A percentile compares a stretch with the other conserved stretches of the same genome.
Conservation (phyloP, 176 grass and related monocot species). For the Oryza meridionalis region DNA sequence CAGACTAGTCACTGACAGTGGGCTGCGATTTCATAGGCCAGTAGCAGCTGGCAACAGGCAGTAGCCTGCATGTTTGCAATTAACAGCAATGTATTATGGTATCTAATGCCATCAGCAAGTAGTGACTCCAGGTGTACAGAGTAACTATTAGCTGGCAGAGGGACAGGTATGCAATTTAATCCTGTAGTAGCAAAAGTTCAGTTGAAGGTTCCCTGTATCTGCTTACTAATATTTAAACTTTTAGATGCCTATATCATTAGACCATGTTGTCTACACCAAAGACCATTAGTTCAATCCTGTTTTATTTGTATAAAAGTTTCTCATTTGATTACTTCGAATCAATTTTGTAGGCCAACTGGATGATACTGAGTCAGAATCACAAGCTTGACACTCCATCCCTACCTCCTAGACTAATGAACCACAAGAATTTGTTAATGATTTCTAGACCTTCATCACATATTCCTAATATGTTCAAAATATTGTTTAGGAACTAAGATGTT, state of each 20-base stretch:
- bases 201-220: neutral
- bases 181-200: neutral
- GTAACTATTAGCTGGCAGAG: slow-evolving; percentile 18
- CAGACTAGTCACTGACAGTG: slow-evolving; percentile 20
- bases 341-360: neutral
- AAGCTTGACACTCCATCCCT: neutral
- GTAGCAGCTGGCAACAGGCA: slow-evolving; percentile 23
- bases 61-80: slow-evolving; percentile 16
- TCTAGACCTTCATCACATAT: slow-evolving; percentile 2
- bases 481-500: slow-evolving; percentile 10
- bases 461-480: slow-evolving; percentile 22
- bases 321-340: neutral
- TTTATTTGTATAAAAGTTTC: slow-evolving; percentile 19
- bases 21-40: neutral
- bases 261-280: neutral
- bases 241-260: neutral
- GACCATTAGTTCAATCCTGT: neutral
- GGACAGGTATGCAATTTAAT: neutral
- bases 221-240: neutral
- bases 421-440: neutral
- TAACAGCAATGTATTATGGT: neutral
- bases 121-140: slow-evolving; percentile 5
- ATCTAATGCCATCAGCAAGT: slow-evolving; percentile 30
- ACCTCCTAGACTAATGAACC: neutral
- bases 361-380: slow-evolving; percentile 6